Evolutionary conservation across 345 rosid species (phyloP).

Genomic region (Ceriops tagal): DNA sequence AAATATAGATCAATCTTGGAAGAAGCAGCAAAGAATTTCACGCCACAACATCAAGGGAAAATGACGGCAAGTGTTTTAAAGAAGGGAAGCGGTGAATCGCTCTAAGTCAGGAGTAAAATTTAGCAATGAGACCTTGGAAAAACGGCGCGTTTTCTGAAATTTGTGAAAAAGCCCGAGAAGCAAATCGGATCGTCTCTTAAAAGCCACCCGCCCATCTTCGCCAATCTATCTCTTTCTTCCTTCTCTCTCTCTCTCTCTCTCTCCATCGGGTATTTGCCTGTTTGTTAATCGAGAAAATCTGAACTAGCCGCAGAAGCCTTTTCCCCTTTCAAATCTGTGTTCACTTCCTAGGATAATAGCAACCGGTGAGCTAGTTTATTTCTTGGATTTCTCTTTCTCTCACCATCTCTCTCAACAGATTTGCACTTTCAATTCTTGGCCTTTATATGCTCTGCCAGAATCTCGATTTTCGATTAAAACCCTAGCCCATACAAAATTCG

Average conservation of each 20-base stretch:
- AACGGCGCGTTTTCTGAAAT: too few species aligned
- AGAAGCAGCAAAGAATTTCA: too few species aligned
- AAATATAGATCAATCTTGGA: too few species aligned
- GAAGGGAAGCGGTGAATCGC: too few species aligned
- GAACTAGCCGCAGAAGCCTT: background rate
- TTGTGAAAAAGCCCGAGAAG: too few species aligned
- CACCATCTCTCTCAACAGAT: background rate
- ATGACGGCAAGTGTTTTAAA: too few species aligned
- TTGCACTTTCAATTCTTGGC: background rate
- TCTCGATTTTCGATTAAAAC: background rate
- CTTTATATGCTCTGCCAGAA: background rate
- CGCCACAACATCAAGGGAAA: too few species aligned
- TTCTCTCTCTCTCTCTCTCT: background rate
- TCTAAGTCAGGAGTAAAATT: too few species aligned
- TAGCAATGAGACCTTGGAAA: too few species aligned
- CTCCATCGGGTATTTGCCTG: background rate
- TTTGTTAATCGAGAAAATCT: slow-evolving; percentile 6
- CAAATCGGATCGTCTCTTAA: too few species aligned
- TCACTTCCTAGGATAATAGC: background rate
- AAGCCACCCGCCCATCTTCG: background rate
- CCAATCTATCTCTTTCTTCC: background rate
- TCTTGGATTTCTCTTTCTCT: background rate
- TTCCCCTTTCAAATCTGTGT: background rate
- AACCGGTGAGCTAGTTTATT: slow-evolving; percentile 5
- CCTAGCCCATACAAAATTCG: background rate